Base-by-base conservation (phyloP, 2,329 filamentous ascomycete genomes). In the Botrytis pseudocinerea region DNA sequence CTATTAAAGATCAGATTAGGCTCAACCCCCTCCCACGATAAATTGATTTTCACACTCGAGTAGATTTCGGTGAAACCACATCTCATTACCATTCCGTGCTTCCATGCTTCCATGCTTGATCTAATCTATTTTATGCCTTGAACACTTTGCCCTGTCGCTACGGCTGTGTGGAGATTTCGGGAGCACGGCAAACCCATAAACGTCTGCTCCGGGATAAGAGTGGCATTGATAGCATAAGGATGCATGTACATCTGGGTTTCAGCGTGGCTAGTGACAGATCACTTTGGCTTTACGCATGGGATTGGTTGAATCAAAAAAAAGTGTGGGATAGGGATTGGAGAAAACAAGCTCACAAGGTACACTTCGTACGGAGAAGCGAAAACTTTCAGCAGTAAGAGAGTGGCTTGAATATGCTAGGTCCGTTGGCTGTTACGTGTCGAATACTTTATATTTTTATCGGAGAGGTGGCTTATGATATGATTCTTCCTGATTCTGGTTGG, bases 401-500 rank as follows among this genome's bases (percentile, higher is more conserved):
- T 68, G 64, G 64, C 64, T 68, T 54, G 35, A 38, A 8, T 6
- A 40, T 54, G 64, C 64, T 68, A 14, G 64, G 35, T 57, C 28
- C 64, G 64, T 68, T 57, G 64, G 64, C 48, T 68, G 48, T 57
- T 68, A 57, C 48, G 64, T 68, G 64, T 57, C 48, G 48, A 57
- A 28, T 66, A n/a, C 14, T 38, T 38, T 16, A 22, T 38, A 8
- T 44, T 48, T 65, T 35, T 8, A n/a, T 65, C 48, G 22, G 46
- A 51, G 63, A 25, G 63, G 63, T 32, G 63, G 63, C 62, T 32
- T 22, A 48, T 65, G 62, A 48, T 35, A 44, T 25, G 60, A 61
- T 61, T 38, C 35, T 62, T 62, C n/a, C 25, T n/a, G 60, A 28
- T 42, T 42, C 20, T 25, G 38, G 12, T 16, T 25, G 38, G 12